Conservation (phyloP, 2,329 filamentous ascomycete genomes). For the Alternaria metachromatica region DNA sequence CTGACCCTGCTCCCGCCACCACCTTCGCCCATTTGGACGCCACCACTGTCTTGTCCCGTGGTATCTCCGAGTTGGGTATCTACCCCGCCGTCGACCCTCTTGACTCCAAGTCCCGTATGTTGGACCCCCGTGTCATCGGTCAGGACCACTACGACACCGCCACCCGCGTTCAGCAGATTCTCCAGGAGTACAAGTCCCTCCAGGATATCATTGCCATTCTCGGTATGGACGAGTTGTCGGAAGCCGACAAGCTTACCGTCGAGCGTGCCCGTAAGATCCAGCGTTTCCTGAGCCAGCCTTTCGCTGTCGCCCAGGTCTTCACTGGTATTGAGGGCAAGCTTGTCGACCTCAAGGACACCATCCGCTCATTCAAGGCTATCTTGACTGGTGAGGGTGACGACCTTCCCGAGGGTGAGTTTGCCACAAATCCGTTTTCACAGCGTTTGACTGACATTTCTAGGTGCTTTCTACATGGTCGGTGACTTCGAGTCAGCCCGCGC, state of each 20-base stretch:
- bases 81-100: constrained; percentile 99
- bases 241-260: constrained; percentile 99
- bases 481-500: constrained; percentile 89
- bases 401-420: constrained; percentile 82
- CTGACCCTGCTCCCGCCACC: constrained; percentile 98
- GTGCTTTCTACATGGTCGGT: constrained; percentile 96
- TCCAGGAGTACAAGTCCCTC: constrained; percentile 99
- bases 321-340: constrained; percentile 95
- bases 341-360: constrained; percentile 98
- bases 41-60: constrained; percentile 99
- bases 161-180: constrained; percentile 96
- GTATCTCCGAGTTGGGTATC: constrained; percentile 99
- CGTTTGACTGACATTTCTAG: constrained; percentile 41
- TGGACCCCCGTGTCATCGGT: constrained; percentile 98
- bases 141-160: constrained; percentile 97
- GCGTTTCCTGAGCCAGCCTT: constrained; percentile 99
- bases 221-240: constrained; percentile 99
- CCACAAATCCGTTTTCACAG: background rate
- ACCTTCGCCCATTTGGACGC: constrained; percentile 99
- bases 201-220: constrained; percentile 99
- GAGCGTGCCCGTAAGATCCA: constrained; percentile 99
- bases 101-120: constrained; percentile 99
- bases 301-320: constrained; percentile 88
- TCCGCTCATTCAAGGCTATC: constrained; percentile 96
- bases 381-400: constrained; percentile 93